Conservation (phyloP, 257 asterid genomes). For the Scutellaria barbata region DNA sequence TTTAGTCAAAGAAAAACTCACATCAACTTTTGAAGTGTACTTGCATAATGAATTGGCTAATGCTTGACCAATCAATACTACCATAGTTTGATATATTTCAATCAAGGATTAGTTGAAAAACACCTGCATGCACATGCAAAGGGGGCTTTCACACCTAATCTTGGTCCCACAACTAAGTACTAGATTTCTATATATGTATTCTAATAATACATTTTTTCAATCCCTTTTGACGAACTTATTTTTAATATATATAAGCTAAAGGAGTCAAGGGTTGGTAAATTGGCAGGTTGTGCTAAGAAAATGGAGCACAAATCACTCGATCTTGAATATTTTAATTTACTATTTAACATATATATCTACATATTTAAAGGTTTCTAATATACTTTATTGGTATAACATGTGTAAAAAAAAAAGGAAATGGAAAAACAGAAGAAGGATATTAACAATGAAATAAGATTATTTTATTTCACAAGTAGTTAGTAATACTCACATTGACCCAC, state of each 20-base stretch:
- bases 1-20: too few relatives aligned
- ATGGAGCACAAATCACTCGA: not conserved
- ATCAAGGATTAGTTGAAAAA: constrained; percentile 29
- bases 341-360: too few relatives aligned
- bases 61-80: constrained; percentile 10
- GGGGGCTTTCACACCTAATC: constrained; percentile 26
- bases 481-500: constrained; percentile 4
- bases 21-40: too few relatives aligned
- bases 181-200: not conserved
- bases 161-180: constrained; percentile 11
- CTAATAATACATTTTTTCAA: not conserved
- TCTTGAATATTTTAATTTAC: not conserved
- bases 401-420: too few relatives aligned
- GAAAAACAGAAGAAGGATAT: too few relatives aligned
- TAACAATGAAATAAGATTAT: too few relatives aligned
- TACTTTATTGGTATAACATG: too few relatives aligned
- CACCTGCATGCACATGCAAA: constrained; percentile 40
- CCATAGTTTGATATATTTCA: not conserved
- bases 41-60: not conserved
- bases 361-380: too few relatives aligned
- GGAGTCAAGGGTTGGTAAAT: constrained; percentile 28
- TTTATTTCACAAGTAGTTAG: too few relatives aligned
- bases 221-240: constrained; percentile 16
- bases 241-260: not conserved
- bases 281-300: constrained; percentile 23